A percentile compares a stretch with the other conserved stretches of the same genome.
These are phyloP conservation scores for Pseudocercospora fijiensis DNA, from an alignment of 2,329 filamentous ascomycete genomes.

Conservation along the genomic window DNA sequence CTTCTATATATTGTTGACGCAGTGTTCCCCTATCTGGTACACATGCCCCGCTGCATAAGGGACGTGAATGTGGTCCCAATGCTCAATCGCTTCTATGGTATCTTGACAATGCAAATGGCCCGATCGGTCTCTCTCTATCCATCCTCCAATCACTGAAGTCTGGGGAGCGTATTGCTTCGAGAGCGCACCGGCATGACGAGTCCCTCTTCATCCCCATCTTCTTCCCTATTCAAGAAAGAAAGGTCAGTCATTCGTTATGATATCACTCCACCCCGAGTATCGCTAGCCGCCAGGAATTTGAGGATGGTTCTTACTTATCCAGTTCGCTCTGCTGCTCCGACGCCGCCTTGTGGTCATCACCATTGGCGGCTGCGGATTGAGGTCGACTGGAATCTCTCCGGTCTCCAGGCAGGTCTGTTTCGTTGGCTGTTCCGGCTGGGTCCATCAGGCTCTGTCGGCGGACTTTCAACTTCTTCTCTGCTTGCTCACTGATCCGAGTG, in stretches of 20 bases:
- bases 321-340: conserved; percentile 16
- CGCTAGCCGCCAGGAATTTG: conserved; percentile 9
- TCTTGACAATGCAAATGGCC: not conserved
- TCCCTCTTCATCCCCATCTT: conserved; percentile 28
- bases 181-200: conserved; percentile 22
- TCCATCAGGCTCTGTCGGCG: conserved; percentile 28
- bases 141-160: not conserved
- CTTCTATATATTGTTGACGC: not conserved
- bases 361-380: conserved; percentile 20
- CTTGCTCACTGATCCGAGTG: conserved; percentile 56
- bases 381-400: conserved; percentile 21
- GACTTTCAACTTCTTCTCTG: conserved; percentile 51
- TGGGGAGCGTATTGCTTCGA: conserved; percentile 16
- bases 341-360: conserved; percentile 20
- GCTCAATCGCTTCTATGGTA: not conserved
- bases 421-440: conserved; percentile 14
- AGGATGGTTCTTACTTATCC: conserved; percentile 27
- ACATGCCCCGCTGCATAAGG: not conserved
- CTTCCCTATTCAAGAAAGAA: conserved; percentile 19
- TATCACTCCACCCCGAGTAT: not conserved
- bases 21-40: not conserved
- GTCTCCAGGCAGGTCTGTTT: conserved; percentile 13
- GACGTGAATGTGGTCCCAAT: not conserved
- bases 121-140: not conserved
- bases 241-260: conserved; percentile 25